Evolutionary conservation across 2,329 filamentous ascomycete species (phyloP), one percentile per base, ranked within the genome.

Genomic region (Apiospora saccharicola): DNA sequence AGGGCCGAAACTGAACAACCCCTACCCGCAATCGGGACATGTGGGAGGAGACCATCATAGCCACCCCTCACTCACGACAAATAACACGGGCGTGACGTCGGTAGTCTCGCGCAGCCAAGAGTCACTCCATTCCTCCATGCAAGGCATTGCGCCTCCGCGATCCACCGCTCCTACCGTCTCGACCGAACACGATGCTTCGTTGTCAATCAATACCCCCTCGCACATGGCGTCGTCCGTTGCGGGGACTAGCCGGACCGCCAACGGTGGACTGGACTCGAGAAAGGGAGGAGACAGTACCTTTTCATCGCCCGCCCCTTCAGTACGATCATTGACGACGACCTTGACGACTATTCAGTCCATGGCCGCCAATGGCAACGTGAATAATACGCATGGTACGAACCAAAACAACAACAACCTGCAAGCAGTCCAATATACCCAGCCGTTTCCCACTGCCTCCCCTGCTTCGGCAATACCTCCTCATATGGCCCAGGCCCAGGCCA

Each of bases 331-430:
- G 71, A 94, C 94, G 1, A 96, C 94, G 0, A 96, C 94, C 1
- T 86, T 97, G 71, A 96, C 94, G 0, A 97, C 94, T 0, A 95
- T 97, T 73, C 94, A 96, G 78, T 96, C 94, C 0, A 86, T 90
- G 74, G 82, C 79, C 69, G 78, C 79, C 71, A 81, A 79, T 70
- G 76, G 74, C 44, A 80, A 78, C 73, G 77, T 75, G 72, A 76
- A 85, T 83, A 76, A 76, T 73, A 74, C 71, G 3, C 83, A 84
- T 72, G 84, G 81, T 75, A 84, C 82, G 73, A 79, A 86, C 83
- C 80, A 89, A 47, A 79, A 78, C 44, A 77, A 77, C 71, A 74
- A 76, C 71, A 71, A 79, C 75, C 80, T 83, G 41, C 85, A 88
- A 75, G 84, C 85, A 13, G 87, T 92, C 72, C 89, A 91, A 76